These are phyloP conservation scores for Porcisia hertigi DNA, from an alignment of 208 protist species.

Conservation along the genomic window DNA sequence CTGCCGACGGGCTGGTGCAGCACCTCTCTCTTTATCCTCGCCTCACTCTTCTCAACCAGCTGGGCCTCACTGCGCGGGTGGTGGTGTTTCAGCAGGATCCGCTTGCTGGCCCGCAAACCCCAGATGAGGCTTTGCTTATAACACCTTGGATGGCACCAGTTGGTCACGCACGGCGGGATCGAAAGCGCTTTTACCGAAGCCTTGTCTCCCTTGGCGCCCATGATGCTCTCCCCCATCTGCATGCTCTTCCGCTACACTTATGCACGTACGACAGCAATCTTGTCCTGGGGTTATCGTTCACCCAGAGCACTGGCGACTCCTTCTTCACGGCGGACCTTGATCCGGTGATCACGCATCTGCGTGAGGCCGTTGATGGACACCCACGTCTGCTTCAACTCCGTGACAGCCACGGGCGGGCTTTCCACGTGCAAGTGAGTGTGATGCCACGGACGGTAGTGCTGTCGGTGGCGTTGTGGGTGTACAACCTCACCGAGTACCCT, in stretches of 20 bases:
- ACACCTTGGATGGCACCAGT: conserved; percentile 41
- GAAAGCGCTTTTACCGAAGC: conserved; percentile 30
- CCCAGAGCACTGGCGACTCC: conserved; percentile 62
- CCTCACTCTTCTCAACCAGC: conserved; percentile 71
- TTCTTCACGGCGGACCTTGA: conserved; percentile 43
- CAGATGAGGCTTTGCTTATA: conserved; percentile 33
- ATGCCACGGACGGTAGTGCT: conserved; percentile 66
- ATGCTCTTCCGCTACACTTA: conserved; percentile 53
- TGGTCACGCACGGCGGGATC: conserved; percentile 17
- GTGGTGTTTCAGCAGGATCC: conserved; percentile 62
- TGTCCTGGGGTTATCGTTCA: conserved; percentile 53
- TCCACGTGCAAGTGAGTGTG: conserved; percentile 72
- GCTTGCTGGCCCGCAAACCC: conserved; percentile 43
- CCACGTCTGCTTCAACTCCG: conserved; percentile 53
- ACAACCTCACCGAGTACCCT: conserved; percentile 82
- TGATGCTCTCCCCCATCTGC: conserved; percentile 53
- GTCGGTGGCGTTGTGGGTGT: conserved; percentile 77
- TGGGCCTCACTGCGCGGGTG: conserved; percentile 61
- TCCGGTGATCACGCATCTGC: conserved; percentile 41
- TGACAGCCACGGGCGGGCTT: conserved; percentile 54
- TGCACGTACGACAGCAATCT: conserved; percentile 63
- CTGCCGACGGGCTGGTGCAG: conserved; percentile 46
- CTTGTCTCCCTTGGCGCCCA: conserved; percentile 62
- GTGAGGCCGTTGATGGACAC: conserved; percentile 48
- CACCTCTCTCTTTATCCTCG: conserved; percentile 68